phyloP scores from a whole-genome alignment of 805 yeast genomes.

The Candida dajiaensis region DNA sequence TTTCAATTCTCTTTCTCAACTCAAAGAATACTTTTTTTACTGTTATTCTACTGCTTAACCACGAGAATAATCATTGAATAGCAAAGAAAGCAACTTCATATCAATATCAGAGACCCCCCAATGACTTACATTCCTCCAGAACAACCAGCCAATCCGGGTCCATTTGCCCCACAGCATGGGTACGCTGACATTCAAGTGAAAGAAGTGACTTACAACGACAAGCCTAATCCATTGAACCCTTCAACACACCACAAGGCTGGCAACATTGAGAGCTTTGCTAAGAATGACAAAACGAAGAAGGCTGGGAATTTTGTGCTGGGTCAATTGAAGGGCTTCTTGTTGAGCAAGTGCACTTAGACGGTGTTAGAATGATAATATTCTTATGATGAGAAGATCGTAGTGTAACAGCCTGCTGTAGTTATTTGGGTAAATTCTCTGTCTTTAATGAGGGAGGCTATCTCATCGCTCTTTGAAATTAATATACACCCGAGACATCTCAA shows the following conservation, averaged over 20 bases:
- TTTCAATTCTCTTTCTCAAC: too few species aligned
- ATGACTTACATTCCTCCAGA: constrained; percentile 13
- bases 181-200: constrained; percentile 11
- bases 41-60: too few species aligned
- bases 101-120: too few species aligned
- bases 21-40: too few species aligned
- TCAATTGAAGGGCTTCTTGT: constrained; percentile 8
- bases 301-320: constrained; percentile 18
- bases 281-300: constrained; percentile 21
- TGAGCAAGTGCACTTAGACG: background rate
- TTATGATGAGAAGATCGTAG: background rate
- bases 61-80: too few species aligned
- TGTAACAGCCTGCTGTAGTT: background rate
- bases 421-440: too few species aligned
- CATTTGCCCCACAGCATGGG: constrained; percentile 20
- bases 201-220: constrained; percentile 13
- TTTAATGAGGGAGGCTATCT: too few species aligned
- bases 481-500: background rate
- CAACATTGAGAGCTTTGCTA: constrained; percentile 14
- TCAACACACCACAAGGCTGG: constrained; percentile 11
- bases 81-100: too few species aligned
- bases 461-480: background rate
- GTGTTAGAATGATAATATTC: background rate
- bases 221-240: constrained; percentile 16
- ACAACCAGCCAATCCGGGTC: constrained; percentile 18